Evolutionary conservation across 345 rosid species (phyloP), one percentile per base, ranked within the genome.

Genomic region (Physaria fendleri): DNA sequence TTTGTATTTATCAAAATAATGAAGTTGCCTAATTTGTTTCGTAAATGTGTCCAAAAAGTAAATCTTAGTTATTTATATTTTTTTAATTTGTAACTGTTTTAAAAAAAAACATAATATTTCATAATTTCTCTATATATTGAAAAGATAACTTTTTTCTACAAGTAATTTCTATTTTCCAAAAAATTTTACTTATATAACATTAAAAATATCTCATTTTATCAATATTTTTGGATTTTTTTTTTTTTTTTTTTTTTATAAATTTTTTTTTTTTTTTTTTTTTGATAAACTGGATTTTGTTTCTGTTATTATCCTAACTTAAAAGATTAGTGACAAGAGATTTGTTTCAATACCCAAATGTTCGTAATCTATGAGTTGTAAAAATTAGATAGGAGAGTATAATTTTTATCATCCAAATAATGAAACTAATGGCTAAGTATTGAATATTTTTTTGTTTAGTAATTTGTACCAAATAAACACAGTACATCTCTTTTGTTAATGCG

Each of bases 211-310:
- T n/a, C n/a, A n/a, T n/a, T n/a, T n/a, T n/a, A n/a, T n/a, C n/a
- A n/a, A n/a, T n/a, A n/a, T n/a, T 46, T 46, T 57, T 45, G 14
- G 42, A 39, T 58, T 18, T 57, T 48, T 18, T 56, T 66, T 56
- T 29, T 21, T 37, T 43, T 48, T 15, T 28, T 56, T 7, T 37
- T 32, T 3, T 56, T n/a, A n/a, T n/a, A n/a, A n/a, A 39, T 58
- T 18, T 57, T 48, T 18, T 56, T 66, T 56, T 29, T 21, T 37
- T 43, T 48, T 15, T 28, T 56, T 7, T 37, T 32, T 3, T 56
- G n/a, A n/a, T n/a, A n/a, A n/a, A n/a, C n/a, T n/a, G n/a, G n/a
- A n/a, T n/a, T n/a, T n/a, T n/a, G n/a, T n/a, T n/a, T n/a, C n/a
- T n/a, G n/a, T n/a, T n/a, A n/a, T 64, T 5, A 53, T 41, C 30